Conservation (phyloP, 2,329 filamentous ascomycete species). For the Calonectria hongkongensis region DNA sequence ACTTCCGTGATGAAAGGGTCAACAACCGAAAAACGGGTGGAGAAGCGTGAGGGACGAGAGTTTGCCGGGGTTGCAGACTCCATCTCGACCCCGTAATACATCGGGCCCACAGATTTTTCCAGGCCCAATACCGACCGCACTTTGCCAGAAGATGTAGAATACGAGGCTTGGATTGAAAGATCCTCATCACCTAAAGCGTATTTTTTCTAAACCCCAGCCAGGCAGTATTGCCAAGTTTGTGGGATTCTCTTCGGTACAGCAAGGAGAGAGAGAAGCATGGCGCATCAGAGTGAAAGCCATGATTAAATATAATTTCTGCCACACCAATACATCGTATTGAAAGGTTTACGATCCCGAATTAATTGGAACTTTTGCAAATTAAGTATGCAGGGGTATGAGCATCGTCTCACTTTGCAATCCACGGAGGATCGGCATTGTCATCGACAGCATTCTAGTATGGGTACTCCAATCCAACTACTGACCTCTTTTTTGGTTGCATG, state of each 20-base stretch:
- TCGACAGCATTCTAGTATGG: slow-evolving; percentile 37
- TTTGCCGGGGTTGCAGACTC: background rate
- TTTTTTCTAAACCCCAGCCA: background rate
- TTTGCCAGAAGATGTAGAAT: background rate
- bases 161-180: background rate
- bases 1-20: background rate
- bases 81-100: slow-evolving; percentile 4
- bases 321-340: too few relatives aligned
- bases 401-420: slow-evolving; percentile 27
- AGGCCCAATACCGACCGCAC: background rate
- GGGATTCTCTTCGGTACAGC: too few relatives aligned
- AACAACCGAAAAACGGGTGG: background rate
- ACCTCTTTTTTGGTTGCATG: slow-evolving; percentile 32
- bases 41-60: background rate
- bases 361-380: too few relatives aligned
- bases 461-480: slow-evolving; percentile 38
- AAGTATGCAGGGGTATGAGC: background rate
- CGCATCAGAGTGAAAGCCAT: background rate
- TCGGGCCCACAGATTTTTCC: background rate
- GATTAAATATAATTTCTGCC: background rate
- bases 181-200: background rate
- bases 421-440: slow-evolving; percentile 39
- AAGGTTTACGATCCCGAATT: too few relatives aligned
- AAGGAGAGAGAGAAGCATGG: background rate
- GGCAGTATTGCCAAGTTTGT: background rate